phyloP scores from a whole-genome alignment of 2,329 filamentous ascomycete species.

The Onygenales sp. region DNA sequence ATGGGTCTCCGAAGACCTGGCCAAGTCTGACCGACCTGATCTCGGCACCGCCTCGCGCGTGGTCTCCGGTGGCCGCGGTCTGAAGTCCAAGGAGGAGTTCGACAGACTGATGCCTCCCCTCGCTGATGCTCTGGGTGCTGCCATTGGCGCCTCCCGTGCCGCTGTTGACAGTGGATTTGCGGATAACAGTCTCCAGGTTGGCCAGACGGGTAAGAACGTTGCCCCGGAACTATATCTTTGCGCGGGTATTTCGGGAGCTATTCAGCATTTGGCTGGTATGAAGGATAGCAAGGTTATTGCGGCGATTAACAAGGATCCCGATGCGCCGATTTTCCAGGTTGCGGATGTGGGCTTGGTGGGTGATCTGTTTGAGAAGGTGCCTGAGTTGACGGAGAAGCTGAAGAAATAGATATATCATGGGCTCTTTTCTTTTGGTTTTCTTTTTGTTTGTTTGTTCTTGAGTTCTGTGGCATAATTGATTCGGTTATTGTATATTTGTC shows the following conservation, averaged over 20 bases:
- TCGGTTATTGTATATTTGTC: not conserved
- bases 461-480: not conserved
- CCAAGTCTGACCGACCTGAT: slow-evolving; percentile 89
- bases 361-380: slow-evolving; percentile 90
- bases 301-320: slow-evolving; percentile 94
- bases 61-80: slow-evolving; percentile 83
- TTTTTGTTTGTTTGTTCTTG: not conserved
- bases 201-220: slow-evolving; percentile 97
- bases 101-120: slow-evolving; percentile 86
- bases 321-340: slow-evolving; percentile 97
- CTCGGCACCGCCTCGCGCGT: slow-evolving; percentile 81
- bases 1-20: slow-evolving; percentile 89
- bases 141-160: slow-evolving; percentile 86
- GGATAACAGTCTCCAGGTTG: slow-evolving; percentile 96
- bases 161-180: slow-evolving; percentile 96
- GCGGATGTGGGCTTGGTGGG: slow-evolving; percentile 93
- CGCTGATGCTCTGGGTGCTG: slow-evolving; percentile 87
- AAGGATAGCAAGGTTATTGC: slow-evolving; percentile 99
- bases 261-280: slow-evolving; percentile 98
- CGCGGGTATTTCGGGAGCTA: slow-evolving; percentile 91
- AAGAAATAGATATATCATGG: slow-evolving; percentile 39
- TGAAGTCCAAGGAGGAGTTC: slow-evolving; percentile 98
- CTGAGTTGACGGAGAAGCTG: slow-evolving; percentile 91
- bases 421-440: not conserved
- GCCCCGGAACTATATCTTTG: slow-evolving; percentile 92